These are phyloP conservation scores for Xylogone sp. DNA, from an alignment of 2,329 filamentous ascomycete species.

Conservation along the genomic window DNA sequence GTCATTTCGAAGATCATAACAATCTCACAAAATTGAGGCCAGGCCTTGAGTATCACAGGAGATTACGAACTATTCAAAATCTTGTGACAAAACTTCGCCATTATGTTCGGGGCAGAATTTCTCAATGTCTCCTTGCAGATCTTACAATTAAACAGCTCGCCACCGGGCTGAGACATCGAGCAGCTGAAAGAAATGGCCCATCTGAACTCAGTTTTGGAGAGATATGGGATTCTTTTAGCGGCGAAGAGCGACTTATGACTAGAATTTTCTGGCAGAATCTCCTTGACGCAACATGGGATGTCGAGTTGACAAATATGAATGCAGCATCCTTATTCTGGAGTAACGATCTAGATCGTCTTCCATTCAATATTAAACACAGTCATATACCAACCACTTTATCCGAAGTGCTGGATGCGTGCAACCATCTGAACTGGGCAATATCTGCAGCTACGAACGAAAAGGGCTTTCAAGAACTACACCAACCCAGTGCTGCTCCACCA, in stretches of 20 bases:
- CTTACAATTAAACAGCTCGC: constrained; percentile 4
- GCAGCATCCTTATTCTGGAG: background rate
- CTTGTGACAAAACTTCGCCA: constrained; percentile 4
- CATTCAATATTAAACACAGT: background rate
- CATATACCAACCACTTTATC: background rate
- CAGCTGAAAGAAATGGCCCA: constrained; percentile 3
- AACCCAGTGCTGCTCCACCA: background rate
- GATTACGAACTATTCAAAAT: background rate
- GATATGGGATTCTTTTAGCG: constrained; percentile 14
- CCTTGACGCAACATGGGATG: background rate
- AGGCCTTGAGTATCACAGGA: constrained; percentile 10
- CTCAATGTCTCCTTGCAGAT: constrained; percentile 9
- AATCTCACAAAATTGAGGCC: constrained; percentile 28
- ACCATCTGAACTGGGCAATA: background rate
- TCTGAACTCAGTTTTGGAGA: constrained; percentile 5
- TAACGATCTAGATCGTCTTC: background rate
- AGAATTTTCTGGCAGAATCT: constrained; percentile 27
- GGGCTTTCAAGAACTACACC: too few species aligned
- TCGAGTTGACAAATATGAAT: background rate
- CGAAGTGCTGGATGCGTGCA: background rate
- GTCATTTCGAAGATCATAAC: constrained; percentile 13
- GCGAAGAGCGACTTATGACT: constrained; percentile 25
- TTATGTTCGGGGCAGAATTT: constrained; percentile 10
- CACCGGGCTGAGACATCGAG: constrained; percentile 5
- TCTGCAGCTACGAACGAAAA: background rate